phyloP scores from a whole-genome alignment of 1,284 basidiomycete species.

The Irpex sp. region DNA sequence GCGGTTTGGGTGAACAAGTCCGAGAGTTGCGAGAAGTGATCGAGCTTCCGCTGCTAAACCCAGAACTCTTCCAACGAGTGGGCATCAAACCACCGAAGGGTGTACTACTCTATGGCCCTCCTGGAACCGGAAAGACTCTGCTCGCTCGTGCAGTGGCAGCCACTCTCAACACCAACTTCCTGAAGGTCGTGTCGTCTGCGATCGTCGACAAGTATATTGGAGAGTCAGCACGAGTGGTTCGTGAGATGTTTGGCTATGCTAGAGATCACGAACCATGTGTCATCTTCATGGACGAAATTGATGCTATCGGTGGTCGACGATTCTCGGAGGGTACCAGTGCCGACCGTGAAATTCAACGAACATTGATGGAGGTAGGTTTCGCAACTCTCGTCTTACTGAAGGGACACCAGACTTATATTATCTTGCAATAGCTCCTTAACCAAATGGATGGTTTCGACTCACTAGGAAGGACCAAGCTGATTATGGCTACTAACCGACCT shows the following conservation, averaged over 20 bases:
- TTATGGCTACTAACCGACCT: slow-evolving; percentile 97
- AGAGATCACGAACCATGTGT: slow-evolving; percentile 97
- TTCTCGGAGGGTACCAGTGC: slow-evolving; percentile 99
- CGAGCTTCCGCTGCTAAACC: slow-evolving; percentile 92
- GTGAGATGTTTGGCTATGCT: slow-evolving; percentile 99
- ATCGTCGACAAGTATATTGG: slow-evolving; percentile 99
- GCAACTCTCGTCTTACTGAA: too few relatives aligned
- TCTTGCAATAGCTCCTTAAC: slow-evolving; percentile 57
- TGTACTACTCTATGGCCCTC: slow-evolving; percentile 89
- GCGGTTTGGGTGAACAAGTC: slow-evolving; percentile 94
- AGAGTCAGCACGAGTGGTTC: slow-evolving; percentile 90
- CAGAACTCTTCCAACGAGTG: slow-evolving; percentile 92
- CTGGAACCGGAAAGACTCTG: slow-evolving; percentile 94
- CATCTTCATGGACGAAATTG: slow-evolving; percentile 99
- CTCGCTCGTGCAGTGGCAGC: slow-evolving; percentile 95
- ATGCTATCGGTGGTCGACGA: slow-evolving; percentile 91
- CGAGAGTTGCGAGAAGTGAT: slow-evolving; percentile 96
- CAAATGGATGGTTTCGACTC: slow-evolving; percentile 99
- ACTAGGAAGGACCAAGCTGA: slow-evolving; percentile 92
- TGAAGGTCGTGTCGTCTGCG: slow-evolving; percentile 98
- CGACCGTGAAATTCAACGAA: slow-evolving; percentile 98
- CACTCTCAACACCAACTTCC: slow-evolving; percentile 93
- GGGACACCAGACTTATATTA: too few relatives aligned
- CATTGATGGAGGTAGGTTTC: slow-evolving; percentile 86
- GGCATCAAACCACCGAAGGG: slow-evolving; percentile 97